Base-by-base conservation (phyloP, 1,284 basidiomycete species). In the Ceratobasidium sp. region DNA sequence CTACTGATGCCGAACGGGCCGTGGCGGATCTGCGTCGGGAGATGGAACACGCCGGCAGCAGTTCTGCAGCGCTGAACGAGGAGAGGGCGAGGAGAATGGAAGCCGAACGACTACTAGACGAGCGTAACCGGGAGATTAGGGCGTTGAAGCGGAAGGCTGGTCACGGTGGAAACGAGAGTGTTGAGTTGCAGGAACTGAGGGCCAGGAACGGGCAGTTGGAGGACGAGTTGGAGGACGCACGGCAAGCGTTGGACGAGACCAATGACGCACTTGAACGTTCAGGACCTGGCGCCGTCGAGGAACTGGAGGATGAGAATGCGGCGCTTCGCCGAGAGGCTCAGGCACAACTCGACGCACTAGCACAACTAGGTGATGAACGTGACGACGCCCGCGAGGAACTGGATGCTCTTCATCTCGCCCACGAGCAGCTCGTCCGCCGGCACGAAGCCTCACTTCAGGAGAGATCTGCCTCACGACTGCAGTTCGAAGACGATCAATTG, bases 1-100 rank as follows among this genome's bases (percentile, higher is more conserved):
- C 97, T 1, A 85, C 95, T 28, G 94, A 96, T 82, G 90, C 94
- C 26, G 93, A 97, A 83, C 89, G 90, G 64, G 71, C 71, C 2
- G 48, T 65, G 71, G 71, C 59, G 4, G 71, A 74, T 15, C 38
- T 74, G 71, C 56, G 56, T 48, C 44, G 71, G 20, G 94, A 94
- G 79, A 86, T 96, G 44, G 93, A 95, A 77, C 87, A 89, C 48
- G n/a, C 71, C 23, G 71, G 71, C 85, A 89, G n/a, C 90, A 94
- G 80, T 90, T 90, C 56, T 87, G 87, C 5, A 88, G 88, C 46
- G 88, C 87, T 61, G 84, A 82, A 69, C 52, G 80, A 82, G 26
- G 81, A 84, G 77, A 86, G 90, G 28, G 91, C 92, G 83, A 87
- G 90, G 7, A 92, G 94, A 81, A 85, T 94, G 42, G 93, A 93